Percentiles rank a stretch among this genome's conserved stretches.
Conservation (phyloP, 768 basidiomycete genomes). For the Saitozyma sp. region DNA sequence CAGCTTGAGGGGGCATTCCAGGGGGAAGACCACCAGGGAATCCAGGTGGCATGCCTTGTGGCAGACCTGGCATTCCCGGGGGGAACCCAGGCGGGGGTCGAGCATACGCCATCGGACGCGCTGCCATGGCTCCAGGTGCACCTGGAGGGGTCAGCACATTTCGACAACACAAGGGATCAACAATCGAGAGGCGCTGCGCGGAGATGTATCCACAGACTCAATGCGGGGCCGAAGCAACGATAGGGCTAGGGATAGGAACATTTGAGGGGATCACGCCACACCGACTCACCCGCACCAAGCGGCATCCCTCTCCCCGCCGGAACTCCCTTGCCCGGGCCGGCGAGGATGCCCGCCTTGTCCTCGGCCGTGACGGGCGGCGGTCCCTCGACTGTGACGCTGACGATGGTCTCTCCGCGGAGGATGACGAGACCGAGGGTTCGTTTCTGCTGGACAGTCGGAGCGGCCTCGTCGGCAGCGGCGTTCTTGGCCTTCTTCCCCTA, state of each 20-base stretch:
- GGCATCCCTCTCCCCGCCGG: conserved; percentile 97
- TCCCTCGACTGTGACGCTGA: conserved; percentile 90
- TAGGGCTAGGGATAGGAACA: no score
- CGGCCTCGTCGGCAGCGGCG: conserved; percentile 63
- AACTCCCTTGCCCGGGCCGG: conserved; percentile 90
- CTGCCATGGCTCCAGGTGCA: conserved; percentile 51
- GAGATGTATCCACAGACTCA: not conserved
- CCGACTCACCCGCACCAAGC: conserved; percentile 53
- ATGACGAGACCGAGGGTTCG: conserved; percentile 95
- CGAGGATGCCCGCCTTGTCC: conserved; percentile 73
- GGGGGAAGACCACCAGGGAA: conserved; percentile 48
- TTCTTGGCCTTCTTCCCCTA: conserved; percentile 57
- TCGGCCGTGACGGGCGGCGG: conserved; percentile 89
- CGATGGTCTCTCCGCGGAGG: conserved; percentile 91
- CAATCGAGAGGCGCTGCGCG: no score
- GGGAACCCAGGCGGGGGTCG: conserved; percentile 54
- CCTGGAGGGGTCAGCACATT: conserved; percentile 21
- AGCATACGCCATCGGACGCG: conserved; percentile 54
- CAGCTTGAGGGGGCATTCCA: conserved; percentile 49
- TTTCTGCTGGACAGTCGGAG: conserved; percentile 80
- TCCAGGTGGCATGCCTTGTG: conserved; percentile 57
- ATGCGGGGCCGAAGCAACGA: not conserved
- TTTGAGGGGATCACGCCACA: not conserved
- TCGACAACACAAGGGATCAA: not conserved
- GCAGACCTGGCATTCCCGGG: conserved; percentile 72